Conservation (phyloP, 768 basidiomycete genomes). For the Pleurotus pulmonarius region DNA sequence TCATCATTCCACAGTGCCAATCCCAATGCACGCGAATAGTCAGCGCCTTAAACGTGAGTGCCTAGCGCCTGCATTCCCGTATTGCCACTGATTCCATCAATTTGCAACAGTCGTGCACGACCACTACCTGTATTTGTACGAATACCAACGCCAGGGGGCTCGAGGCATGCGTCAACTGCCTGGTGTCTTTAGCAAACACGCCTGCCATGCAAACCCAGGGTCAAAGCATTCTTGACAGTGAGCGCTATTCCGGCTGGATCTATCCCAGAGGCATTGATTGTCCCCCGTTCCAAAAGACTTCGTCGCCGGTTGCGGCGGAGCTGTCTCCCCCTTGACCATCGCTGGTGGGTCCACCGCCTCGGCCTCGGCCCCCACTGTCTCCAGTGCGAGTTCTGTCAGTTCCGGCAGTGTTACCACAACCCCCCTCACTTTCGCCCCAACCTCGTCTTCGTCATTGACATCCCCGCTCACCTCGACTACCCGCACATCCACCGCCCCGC, state of each 20-base stretch:
- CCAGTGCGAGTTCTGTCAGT: neutral
- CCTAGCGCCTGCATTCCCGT: neutral
- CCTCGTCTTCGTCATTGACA: neutral
- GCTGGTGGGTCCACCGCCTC: neutral
- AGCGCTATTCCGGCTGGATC: neutral
- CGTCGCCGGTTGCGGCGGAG: neutral
- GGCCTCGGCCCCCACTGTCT: neutral
- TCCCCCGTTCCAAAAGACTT: neutral
- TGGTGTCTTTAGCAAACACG: neutral
- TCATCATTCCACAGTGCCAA: conserved; percentile 5
- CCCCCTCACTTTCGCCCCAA: neutral
- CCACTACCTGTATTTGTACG: conserved; percentile 1
- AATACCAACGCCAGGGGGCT: neutral
- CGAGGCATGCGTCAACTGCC: conserved; percentile 4
- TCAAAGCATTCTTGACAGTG: conserved; percentile 7
- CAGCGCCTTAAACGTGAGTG: neutral
- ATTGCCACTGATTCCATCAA: neutral
- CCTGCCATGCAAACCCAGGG: conserved; percentile 2
- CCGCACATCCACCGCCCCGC: neutral
- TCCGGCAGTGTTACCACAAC: neutral
- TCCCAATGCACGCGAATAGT: neutral
- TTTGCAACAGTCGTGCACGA: neutral
- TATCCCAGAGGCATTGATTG: too few relatives aligned
- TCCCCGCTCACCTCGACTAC: neutral
- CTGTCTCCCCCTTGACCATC: neutral